These are phyloP conservation scores for Debaryomyces subglobosus DNA, from an alignment of 1,139 yeast species.

Conservation along the genomic window DNA sequence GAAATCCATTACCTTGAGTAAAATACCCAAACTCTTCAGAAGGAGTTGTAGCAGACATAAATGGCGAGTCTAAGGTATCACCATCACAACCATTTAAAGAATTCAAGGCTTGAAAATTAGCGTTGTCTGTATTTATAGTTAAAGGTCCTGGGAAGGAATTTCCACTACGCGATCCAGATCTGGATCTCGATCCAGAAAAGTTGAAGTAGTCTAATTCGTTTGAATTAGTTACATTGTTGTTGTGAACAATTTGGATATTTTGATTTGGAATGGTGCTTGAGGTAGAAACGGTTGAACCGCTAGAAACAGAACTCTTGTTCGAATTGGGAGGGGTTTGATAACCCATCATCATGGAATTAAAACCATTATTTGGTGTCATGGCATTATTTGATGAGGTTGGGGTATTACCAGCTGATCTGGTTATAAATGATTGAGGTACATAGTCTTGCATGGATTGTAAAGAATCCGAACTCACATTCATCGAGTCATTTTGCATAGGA, in stretches of 20 bases:
- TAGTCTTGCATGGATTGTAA: constrained; percentile 50
- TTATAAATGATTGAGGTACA: constrained; percentile 46
- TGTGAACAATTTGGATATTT: constrained; percentile 22
- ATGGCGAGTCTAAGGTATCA: constrained; percentile 46
- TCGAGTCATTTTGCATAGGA: constrained; percentile 21
- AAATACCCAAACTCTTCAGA: constrained; percentile 41
- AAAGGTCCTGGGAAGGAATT: constrained; percentile 37
- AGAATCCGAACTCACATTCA: constrained; percentile 43
- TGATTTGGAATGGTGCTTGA: constrained; percentile 13
- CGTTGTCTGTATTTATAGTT: constrained; percentile 45
- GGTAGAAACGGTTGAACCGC: constrained; percentile 19
- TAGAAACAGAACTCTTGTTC: constrained; percentile 36
- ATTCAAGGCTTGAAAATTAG: constrained; percentile 33
- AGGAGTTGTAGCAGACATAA: constrained; percentile 46
- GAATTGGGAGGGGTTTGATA: constrained; percentile 50
- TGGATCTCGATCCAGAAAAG: constrained; percentile 25
- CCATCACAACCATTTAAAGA: constrained; percentile 23
- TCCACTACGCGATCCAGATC: constrained; percentile 30
- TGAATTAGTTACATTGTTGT: constrained; percentile 18
- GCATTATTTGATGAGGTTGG: constrained; percentile 10
- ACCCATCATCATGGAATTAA: constrained; percentile 44
- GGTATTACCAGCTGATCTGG: constrained; percentile 27
- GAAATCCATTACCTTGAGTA: background rate
- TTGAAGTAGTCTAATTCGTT: constrained; percentile 29
- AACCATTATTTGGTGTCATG: constrained; percentile 14